Base-by-base conservation (phyloP, 1,284 basidiomycete genomes). In the Leccinum subrobustum region DNA sequence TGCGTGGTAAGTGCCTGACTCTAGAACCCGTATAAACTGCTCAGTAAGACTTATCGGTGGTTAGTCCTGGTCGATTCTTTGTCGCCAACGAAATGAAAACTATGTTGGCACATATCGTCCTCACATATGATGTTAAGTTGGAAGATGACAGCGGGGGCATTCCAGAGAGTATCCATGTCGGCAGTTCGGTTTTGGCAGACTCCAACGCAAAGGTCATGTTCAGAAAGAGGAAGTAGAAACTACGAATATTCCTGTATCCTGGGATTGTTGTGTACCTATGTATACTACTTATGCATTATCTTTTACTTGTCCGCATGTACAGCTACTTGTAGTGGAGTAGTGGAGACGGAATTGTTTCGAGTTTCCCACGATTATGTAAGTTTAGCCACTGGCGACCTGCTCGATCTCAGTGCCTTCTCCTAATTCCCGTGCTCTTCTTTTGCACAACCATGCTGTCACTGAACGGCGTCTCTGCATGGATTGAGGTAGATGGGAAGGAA, bases 1-100 rank as follows among this genome's bases (percentile, higher is more conserved):
- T 4, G 68, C 61, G 8, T 70, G 67, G 68, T 68, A 54, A 4
- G 60, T 16, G 18, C 42, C 7, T 20, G 7, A 20, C 25, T 25
- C 47, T 16, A 20, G 12, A 50, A 1, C 14, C 16, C 18, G 42
- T 44, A 20, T 6, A 44, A 20, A 44, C 18, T 11, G 9, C 11
- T 44, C 42, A 44, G 42, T 44, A 6, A 12, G 11, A 47, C 42
- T 47, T 47, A 47, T 47, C 18, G 18, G 42, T 12, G 42, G 11
- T 20, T 35, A 74, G 74, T 52, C 73, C 75, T 3, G 75, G 75
- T 2, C 63, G 75, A 11, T 75, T 75, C 62, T 69, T 75, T 52
- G 75, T 65, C 6, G 68, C 65, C 0, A 67, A 60, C 56, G 61
- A 67, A 56, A 39, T 70, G 23, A 74, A 74, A 58, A 37, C 57